phyloP scores from a whole-genome alignment of 208 protist genomes.

The Herpetomonas samuelpessoai region DNA sequence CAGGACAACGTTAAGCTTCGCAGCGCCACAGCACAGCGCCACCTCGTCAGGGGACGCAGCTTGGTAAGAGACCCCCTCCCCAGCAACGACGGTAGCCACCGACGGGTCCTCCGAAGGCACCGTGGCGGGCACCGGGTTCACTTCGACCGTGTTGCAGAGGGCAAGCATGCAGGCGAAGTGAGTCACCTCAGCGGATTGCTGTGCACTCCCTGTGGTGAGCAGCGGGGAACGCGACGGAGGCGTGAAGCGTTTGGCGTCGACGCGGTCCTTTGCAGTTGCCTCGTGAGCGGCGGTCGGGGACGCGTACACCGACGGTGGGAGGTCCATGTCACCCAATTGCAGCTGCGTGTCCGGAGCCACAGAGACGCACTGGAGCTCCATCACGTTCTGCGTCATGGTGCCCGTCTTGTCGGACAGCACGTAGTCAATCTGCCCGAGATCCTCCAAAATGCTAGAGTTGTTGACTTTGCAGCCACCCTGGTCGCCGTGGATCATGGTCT shows the following conservation, averaged over 20 bases:
- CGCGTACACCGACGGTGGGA: not conserved
- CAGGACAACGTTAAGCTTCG: conserved; percentile 55
- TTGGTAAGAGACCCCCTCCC: conserved; percentile 47
- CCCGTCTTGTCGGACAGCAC: conserved; percentile 96
- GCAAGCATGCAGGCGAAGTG: conserved; percentile 68
- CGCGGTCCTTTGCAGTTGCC: not conserved
- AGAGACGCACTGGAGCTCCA: conserved; percentile 79
- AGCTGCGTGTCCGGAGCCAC: conserved; percentile 27
- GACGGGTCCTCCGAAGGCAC: not conserved
- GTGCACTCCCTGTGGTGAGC: too few relatives aligned
- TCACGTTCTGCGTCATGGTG: conserved; percentile 95
- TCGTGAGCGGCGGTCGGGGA: not conserved
- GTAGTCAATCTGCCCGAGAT: conserved; percentile 94
- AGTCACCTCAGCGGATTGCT: conserved; percentile 13
- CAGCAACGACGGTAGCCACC: not conserved
- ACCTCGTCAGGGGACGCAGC: conserved; percentile 94
- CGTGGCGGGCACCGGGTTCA: conserved; percentile 10
- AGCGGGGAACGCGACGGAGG: not conserved
- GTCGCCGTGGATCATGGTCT: conserved; percentile 66
- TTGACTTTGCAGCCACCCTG: conserved; percentile 56
- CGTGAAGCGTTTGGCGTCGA: not conserved
- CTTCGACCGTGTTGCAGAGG: conserved; percentile 90
- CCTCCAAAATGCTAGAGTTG: conserved; percentile 92
- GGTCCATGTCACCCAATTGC: conserved; percentile 8
- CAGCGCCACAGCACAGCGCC: conserved; percentile 83